These are phyloP conservation scores for Fusarium coffeatum DNA, from an alignment of 2,329 filamentous ascomycete genomes.

Conservation along the genomic window DNA sequence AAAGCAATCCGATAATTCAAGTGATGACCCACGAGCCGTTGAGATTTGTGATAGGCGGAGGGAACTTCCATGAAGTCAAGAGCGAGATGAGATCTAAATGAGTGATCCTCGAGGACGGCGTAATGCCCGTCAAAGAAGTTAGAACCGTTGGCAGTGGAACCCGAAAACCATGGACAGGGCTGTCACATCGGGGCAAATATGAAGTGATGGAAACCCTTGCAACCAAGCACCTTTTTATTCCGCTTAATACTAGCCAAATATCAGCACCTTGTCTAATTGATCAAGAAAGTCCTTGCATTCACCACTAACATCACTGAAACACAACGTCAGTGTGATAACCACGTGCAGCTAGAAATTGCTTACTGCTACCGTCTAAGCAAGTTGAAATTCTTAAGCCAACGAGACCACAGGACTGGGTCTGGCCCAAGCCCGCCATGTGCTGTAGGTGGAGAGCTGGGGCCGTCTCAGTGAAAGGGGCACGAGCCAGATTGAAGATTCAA, in stretches of 20 bases:
- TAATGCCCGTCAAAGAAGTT: conserved; percentile 11
- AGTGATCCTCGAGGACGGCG: conserved; percentile 15
- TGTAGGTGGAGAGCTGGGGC: conserved; percentile 7
- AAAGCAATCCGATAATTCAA: background rate
- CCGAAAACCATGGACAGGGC: conserved; percentile 2
- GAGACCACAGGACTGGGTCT: background rate
- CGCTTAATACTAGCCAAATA: conserved; percentile 2
- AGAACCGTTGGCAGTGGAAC: conserved; percentile 16
- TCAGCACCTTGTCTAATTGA: background rate
- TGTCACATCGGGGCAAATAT: conserved; percentile 21
- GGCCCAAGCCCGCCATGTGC: conserved; percentile 3
- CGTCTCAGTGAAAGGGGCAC: conserved; percentile 31
- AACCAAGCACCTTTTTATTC: conserved; percentile 7
- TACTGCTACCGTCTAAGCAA: background rate
- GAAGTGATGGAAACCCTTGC: conserved; percentile 24
- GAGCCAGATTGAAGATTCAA: conserved; percentile 5
- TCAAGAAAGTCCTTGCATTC: background rate
- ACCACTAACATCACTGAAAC: conserved; percentile 10
- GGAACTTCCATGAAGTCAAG: conserved; percentile 6
- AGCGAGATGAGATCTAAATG: conserved; percentile 21
- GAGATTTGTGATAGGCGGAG: conserved; percentile 30
- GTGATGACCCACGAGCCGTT: conserved; percentile 29
- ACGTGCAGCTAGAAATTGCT: conserved; percentile 6
- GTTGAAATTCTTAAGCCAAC: background rate
- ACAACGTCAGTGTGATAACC: conserved; percentile 4